These are phyloP conservation scores for Cutaneotrichosporon daszewskae DNA, from an alignment of 1,284 basidiomycete genomes.

Conservation along the genomic window DNA sequence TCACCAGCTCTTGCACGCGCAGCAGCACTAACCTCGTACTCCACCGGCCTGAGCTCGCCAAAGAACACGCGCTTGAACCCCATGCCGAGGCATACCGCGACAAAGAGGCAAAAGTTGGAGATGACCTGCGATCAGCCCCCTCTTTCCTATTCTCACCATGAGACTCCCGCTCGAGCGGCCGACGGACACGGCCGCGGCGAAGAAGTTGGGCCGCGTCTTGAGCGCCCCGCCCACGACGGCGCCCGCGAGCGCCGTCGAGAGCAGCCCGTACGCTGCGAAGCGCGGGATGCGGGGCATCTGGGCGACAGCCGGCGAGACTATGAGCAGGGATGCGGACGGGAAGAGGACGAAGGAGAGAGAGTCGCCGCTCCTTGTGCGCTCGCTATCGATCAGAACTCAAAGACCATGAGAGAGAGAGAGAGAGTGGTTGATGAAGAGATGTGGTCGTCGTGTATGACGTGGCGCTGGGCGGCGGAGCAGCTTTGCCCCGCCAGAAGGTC, in stretches of 20 bases:
- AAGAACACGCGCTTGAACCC: conserved; percentile 85
- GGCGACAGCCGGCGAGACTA: background rate
- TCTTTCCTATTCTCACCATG: conserved; percentile 56
- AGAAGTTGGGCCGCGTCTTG: conserved; percentile 83
- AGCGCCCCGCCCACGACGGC: conserved; percentile 72
- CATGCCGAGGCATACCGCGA: conserved; percentile 69
- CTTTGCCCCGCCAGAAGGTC: too few relatives aligned
- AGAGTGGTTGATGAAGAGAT: too few relatives aligned
- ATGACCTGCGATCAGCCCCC: conserved; percentile 59
- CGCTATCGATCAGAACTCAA: background rate
- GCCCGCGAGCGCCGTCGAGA: conserved; percentile 65
- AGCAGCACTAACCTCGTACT: conserved; percentile 70
- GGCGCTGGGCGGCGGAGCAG: too few relatives aligned
- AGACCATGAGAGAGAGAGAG: too few relatives aligned
- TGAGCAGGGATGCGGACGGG: background rate
- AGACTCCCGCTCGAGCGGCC: conserved; percentile 84
- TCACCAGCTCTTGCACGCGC: background rate
- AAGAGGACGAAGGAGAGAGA: too few relatives aligned
- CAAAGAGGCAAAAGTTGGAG: conserved; percentile 80
- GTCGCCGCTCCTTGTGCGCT: background rate
- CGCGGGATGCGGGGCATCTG: conserved; percentile 18
- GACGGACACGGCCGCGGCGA: conserved; percentile 85
- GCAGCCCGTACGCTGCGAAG: conserved; percentile 61
- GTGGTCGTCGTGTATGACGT: background rate
- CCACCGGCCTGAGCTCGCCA: conserved; percentile 76